These are phyloP conservation scores for Dictyostelium capitatum DNA, from an alignment of 78 protist genomes.

Conservation along the genomic window DNA sequence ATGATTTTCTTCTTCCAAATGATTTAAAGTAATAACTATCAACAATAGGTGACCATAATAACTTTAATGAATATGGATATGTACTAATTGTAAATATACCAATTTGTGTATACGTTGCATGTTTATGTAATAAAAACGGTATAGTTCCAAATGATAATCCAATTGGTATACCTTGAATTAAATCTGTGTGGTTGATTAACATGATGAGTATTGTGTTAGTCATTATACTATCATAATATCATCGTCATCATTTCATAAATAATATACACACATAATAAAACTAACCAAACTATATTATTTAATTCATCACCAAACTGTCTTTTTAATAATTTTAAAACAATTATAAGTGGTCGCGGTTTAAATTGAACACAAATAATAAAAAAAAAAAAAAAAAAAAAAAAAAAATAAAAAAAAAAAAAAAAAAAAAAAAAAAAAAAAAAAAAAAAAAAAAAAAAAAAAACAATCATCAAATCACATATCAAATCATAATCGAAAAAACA, in stretches of 20 bases:
- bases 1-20: constrained; percentile 91
- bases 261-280: constrained; percentile 25
- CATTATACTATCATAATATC: not conserved
- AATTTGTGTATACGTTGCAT: constrained; percentile 50
- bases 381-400: no score
- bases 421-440: no score
- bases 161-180: constrained; percentile 89
- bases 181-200: constrained; percentile 15
- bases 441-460: no score
- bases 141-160: constrained; percentile 83
- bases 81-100: constrained; percentile 83
- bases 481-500: no score
- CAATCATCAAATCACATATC: no score
- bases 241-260: not conserved
- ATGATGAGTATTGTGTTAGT: not conserved
- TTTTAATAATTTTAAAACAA: not conserved
- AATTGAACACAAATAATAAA: no score
- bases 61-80: constrained; percentile 89
- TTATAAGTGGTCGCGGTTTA: no score
- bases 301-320: constrained; percentile 20
- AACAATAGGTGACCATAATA: constrained; percentile 94
- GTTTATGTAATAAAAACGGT: constrained; percentile 83
- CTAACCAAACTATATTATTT: constrained; percentile 31
- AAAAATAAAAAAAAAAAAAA: no score
- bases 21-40: constrained; percentile 59